Evolutionary conservation across 2,329 filamentous ascomycete species (phyloP).

Genomic region (Ophiocordyceps australis): DNA sequence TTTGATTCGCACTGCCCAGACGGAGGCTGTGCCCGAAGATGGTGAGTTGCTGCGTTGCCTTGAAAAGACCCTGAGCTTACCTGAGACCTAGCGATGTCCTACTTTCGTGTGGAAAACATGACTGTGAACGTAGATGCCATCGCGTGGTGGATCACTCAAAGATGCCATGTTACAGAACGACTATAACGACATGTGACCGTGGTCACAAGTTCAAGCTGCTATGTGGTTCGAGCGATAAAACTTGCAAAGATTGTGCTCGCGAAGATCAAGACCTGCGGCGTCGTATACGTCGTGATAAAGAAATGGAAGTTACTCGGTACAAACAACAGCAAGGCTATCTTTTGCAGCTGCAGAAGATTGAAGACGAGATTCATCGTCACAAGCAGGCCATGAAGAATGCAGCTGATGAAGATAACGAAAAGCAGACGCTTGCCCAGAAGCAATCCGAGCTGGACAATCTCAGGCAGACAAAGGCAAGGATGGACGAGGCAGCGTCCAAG

Average conservation of each 20-base stretch:
- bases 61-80: no score
- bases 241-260: constrained; percentile 31
- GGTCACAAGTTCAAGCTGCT: constrained; percentile 26
- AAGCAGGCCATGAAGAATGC: constrained; percentile 22
- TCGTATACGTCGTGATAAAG: constrained; percentile 22
- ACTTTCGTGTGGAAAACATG: constrained; percentile 39
- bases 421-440: constrained; percentile 24
- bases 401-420: constrained; percentile 23
- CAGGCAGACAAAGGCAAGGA: constrained; percentile 10
- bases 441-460: constrained; percentile 24
- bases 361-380: constrained; percentile 34
- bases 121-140: constrained; percentile 44
- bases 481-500: constrained; percentile 1
- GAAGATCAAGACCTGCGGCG: constrained; percentile 27
- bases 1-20: constrained; percentile 48
- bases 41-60: constrained; percentile 34
- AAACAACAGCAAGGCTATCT: constrained; percentile 24
- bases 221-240: constrained; percentile 22
- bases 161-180: constrained; percentile 19
- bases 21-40: constrained; percentile 47
- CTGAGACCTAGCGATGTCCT: constrained; percentile 22
- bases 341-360: constrained; percentile 22
- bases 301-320: constrained; percentile 30
- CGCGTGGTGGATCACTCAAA: constrained; percentile 38
- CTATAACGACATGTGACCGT: constrained; percentile 30